Evolutionary conservation across 2,329 filamentous ascomycete species (phyloP).

Genomic region (Endocalyx cinctus): DNA sequence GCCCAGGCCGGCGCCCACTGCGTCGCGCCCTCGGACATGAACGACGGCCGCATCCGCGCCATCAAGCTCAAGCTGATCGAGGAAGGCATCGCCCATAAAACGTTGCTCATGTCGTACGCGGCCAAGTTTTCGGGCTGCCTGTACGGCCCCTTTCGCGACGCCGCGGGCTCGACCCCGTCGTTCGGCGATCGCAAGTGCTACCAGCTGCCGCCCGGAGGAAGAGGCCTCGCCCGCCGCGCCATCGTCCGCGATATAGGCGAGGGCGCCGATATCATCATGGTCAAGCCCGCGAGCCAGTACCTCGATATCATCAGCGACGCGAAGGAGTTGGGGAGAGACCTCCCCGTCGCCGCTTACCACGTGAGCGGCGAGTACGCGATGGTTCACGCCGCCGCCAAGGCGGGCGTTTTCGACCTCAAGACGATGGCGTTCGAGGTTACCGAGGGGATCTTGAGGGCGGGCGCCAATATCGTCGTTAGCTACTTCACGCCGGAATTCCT

Average conservation of each 20-base stretch:
- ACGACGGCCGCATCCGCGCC: slow-evolving; percentile 91
- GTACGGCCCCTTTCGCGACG: slow-evolving; percentile 96
- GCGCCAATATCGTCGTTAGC: slow-evolving; percentile 86
- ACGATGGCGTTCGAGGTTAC: slow-evolving; percentile 92
- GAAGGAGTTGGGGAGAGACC: slow-evolving; percentile 85
- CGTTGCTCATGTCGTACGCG: slow-evolving; percentile 94
- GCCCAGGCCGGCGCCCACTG: slow-evolving; percentile 95
- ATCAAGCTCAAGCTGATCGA: slow-evolving; percentile 99
- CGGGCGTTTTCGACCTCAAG: slow-evolving; percentile 93
- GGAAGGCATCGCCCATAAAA: slow-evolving; percentile 84
- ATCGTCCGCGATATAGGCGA: slow-evolving; percentile 87
- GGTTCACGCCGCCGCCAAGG: slow-evolving; percentile 94
- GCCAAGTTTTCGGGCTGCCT: slow-evolving; percentile 96
- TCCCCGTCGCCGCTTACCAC: slow-evolving; percentile 94
- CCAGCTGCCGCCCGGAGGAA: slow-evolving; percentile 87
- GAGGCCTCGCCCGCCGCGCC: slow-evolving; percentile 84
- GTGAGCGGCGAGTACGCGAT: slow-evolving; percentile 97
- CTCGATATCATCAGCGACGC: slow-evolving; percentile 97
- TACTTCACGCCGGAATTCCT: slow-evolving; percentile 87
- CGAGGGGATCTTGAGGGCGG: slow-evolving; percentile 87
- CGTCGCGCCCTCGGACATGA: slow-evolving; percentile 97
- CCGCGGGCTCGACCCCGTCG: slow-evolving; percentile 82
- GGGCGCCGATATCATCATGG: slow-evolving; percentile 98
- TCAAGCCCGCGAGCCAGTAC: slow-evolving; percentile 94
- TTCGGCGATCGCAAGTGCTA: slow-evolving; percentile 97